Percentiles rank a stretch among this genome's conserved stretches.
phyloP scores from a whole-genome alignment of 2,329 filamentous ascomycete species.

The Ceratocystis eucalypticola region DNA sequence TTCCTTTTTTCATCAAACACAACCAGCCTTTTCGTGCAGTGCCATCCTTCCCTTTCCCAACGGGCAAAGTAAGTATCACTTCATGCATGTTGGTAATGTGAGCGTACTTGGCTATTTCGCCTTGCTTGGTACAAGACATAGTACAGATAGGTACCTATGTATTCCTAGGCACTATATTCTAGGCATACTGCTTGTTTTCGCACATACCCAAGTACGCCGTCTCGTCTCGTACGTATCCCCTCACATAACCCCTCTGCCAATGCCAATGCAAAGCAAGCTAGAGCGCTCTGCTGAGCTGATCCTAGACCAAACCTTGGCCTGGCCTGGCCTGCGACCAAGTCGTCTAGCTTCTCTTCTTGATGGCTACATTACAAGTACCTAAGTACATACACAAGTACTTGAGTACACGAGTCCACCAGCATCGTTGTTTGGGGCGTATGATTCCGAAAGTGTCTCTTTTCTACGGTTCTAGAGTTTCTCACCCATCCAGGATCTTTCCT shows the following conservation, averaged over 20 bases:
- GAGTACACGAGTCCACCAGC: not conserved
- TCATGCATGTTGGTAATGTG: not conserved
- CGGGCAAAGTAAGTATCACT: not conserved
- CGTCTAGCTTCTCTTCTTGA: not conserved
- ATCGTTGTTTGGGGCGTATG: not conserved
- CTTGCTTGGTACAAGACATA: not conserved
- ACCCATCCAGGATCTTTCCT: conserved; percentile 3
- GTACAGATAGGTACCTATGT: not conserved
- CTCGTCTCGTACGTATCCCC: not conserved
- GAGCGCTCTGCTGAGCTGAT: conserved; percentile 2
- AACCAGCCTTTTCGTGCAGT: not conserved
- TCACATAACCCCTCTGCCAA: not conserved
- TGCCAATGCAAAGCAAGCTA: conserved; percentile 4
- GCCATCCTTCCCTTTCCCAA: not conserved
- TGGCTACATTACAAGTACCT: not conserved
- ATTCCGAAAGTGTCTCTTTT: conserved; percentile 7
- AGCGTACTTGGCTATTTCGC: not conserved
- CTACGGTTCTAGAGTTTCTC: not conserved
- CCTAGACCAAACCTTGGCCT: not conserved
- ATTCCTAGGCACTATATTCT: not conserved
- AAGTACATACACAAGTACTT: not conserved
- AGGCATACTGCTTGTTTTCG: too few relatives aligned
- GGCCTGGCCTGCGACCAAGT: not conserved
- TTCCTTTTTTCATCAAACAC: not conserved
- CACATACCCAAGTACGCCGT: not conserved